Evolutionary conservation across 2,329 filamentous ascomycete genomes (phyloP).

Genomic region (Ascochyta koolunga): DNA sequence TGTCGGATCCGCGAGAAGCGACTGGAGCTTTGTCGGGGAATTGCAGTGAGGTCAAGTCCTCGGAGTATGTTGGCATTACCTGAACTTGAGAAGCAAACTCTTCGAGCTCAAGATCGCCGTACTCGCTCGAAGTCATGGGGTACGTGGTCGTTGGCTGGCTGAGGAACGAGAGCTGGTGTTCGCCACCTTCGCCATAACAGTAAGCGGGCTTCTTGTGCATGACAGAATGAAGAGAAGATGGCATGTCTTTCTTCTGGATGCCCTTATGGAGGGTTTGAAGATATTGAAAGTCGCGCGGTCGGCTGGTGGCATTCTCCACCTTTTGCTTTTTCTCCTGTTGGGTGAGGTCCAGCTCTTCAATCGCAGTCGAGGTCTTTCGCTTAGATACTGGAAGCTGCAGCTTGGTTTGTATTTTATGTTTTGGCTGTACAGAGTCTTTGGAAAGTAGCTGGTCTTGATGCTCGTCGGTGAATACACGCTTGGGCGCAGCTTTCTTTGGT

Average conservation of each 20-base stretch:
- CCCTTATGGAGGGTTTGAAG: conserved; percentile 36
- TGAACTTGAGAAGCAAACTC: conserved; percentile 8
- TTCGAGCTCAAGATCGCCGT: conserved; percentile 32
- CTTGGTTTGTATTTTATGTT: conserved; percentile 35
- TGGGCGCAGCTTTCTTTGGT: conserved; percentile 49
- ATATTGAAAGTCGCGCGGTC: conserved; percentile 26
- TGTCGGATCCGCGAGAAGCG: conserved; percentile 22
- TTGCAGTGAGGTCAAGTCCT: not conserved
- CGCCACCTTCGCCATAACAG: conserved; percentile 30
- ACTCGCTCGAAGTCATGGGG: conserved; percentile 32
- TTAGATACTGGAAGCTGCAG: conserved; percentile 36
- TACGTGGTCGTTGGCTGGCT: not conserved
- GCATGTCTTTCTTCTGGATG: conserved; percentile 28
- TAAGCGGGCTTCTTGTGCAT: conserved; percentile 39
- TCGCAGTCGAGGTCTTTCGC: conserved; percentile 24
- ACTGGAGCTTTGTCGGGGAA: not conserved
- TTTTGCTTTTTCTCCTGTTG: conserved; percentile 39
- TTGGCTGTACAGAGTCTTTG: conserved; percentile 5
- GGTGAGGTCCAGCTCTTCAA: conserved; percentile 44
- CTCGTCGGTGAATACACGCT: conserved; percentile 23
- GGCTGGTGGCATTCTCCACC: conserved; percentile 17
- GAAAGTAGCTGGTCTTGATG: conserved; percentile 7
- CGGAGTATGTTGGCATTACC: not conserved
- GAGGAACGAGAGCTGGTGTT: conserved; percentile 33
- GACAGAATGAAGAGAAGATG: conserved; percentile 28